Evolutionary conservation across 345 rosid species (phyloP).

Genomic region (Corchorus olitorius): DNA sequence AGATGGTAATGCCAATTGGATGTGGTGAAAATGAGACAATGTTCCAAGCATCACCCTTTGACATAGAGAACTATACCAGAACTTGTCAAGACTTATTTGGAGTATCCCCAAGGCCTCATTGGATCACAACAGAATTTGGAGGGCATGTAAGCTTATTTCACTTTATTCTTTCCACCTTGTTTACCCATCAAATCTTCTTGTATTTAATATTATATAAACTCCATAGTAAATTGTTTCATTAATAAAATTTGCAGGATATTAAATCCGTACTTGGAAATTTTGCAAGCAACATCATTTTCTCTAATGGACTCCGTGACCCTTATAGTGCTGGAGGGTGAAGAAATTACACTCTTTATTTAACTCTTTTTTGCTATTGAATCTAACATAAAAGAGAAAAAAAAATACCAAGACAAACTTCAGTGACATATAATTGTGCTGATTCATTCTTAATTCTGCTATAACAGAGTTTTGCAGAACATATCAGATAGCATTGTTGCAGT

Average conservation of each 20-base stretch:
- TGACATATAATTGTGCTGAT: not conserved
- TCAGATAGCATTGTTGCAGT: constrained; percentile 35
- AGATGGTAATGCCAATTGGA: constrained; percentile 63
- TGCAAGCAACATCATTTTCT: constrained; percentile 59
- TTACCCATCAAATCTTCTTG: not conserved
- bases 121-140: constrained; percentile 59
- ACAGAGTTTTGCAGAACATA: constrained; percentile 39
- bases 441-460: not conserved
- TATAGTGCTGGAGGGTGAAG: constrained; percentile 50
- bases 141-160: constrained; percentile 41
- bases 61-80: constrained; percentile 31
- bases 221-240: not conserved
- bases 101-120: constrained; percentile 45
- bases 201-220: not conserved
- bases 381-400: not conserved
- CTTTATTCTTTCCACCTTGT: not conserved
- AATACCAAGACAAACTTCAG: not conserved
- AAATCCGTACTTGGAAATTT: constrained; percentile 37
- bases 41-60: constrained; percentile 52
- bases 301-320: constrained; percentile 52
- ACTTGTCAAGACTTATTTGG: constrained; percentile 45
- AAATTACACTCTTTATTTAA: not conserved
- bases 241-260: constrained; percentile 31
- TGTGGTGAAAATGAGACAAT: constrained; percentile 38
- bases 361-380: not conserved